Conservation (phyloP, 495 filamentous ascomycete species). For the Annulohypoxylon bovei region DNA sequence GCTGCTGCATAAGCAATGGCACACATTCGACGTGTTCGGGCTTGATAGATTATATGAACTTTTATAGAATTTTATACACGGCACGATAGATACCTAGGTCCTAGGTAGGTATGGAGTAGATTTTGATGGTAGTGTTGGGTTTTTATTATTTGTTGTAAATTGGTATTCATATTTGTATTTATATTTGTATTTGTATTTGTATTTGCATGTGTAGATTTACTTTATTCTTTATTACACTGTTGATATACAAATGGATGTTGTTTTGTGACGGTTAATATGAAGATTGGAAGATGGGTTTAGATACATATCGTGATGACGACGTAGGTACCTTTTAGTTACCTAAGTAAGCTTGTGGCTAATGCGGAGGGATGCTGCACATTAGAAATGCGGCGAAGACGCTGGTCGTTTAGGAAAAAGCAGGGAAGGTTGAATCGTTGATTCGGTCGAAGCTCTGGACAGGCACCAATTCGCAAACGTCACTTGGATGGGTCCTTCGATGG, state of each 20-base stretch:
- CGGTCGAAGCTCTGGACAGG: constrained; percentile 42
- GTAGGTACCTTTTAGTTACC: background rate
- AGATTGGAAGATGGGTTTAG: background rate
- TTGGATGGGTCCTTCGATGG: constrained; percentile 25
- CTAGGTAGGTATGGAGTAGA: too few species aligned
- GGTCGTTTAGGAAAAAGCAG: background rate
- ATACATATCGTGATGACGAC: background rate
- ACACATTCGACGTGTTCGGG: constrained; percentile 29
- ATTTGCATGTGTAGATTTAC: background rate
- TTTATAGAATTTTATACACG: background rate
- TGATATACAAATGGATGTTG: background rate
- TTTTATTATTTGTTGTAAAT: background rate
- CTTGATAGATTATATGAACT: background rate
- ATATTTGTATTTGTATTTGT: background rate
- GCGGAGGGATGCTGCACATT: constrained; percentile 13
- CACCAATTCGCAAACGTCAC: constrained; percentile 52
- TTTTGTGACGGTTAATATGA: background rate
- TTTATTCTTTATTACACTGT: background rate
- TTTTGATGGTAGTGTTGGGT: background rate
- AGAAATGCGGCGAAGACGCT: constrained; percentile 32
- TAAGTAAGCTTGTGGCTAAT: background rate
- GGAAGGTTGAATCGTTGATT: constrained; percentile 18
- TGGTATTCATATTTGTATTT: background rate
- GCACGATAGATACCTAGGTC: background rate
- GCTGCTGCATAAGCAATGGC: constrained; percentile 19